Evolutionary conservation across 169 alveolate genomes (phyloP), one percentile per base, ranked within the genome.

Genomic region (Eimeria necatrix): DNA sequence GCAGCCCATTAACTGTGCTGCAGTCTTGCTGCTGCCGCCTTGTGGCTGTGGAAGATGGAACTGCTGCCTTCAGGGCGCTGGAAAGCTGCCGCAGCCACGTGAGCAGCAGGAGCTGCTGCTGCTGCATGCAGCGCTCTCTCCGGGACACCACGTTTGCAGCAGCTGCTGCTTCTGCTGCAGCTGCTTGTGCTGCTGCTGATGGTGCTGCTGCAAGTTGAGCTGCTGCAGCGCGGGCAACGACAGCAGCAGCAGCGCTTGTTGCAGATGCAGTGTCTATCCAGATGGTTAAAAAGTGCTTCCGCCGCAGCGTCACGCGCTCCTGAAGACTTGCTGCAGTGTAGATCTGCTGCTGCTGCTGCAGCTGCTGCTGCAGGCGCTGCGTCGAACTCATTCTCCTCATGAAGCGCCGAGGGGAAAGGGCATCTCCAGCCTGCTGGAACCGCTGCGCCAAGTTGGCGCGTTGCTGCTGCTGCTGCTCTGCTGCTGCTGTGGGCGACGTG

Each of bases 31-130:
- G 68, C 68, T 10, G 68, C 68, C 20, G 68, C 68, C 2, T 32
- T 14, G 41, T 74, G 22, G 48, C 87, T 12, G 20, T 46, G 5
- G 87, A 56, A 78, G 59, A 51, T 0, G 46, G 7, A 60, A 18
- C 52, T 18, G 46, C 2, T 14, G 16, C 7, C 22, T 49, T 8
- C 61, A 78, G 48, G 16, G 46, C 68, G 68, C 49, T 46, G 4
- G 87, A 78, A 32, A 78, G 59, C 41, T 24, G 87, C 68, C 48
- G 87, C 68, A 78, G 87, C 87, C 87, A 78, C 18, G 18, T 18
- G 61, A 78, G 87, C 68, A 78, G 68, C 87, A 78, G 87, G 61
- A 48, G 64, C 87, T 20, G 87, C 87, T 78, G 87, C 87, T 78
- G 68, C 87, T 78, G 87, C 87, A 78, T 78, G 87, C 61, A 2